Evolutionary conservation across 805 yeast species (phyloP), one percentile per base, ranked within the genome.

Genomic region (Cyberlindnera galapagoensis): DNA sequence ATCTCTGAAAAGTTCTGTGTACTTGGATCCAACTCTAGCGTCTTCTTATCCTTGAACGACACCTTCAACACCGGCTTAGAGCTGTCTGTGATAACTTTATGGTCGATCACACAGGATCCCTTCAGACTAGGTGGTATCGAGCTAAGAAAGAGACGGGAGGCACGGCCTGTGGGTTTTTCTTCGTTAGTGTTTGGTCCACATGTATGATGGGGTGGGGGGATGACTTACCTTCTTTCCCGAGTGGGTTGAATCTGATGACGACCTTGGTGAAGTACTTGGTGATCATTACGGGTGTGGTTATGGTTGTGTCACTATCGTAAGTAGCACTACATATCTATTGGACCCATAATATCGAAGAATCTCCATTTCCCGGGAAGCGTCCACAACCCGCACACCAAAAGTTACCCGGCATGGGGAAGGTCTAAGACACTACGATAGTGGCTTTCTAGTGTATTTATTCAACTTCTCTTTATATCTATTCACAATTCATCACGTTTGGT

Each of bases 201-300:
- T n/a, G n/a, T n/a, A n/a, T n/a, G n/a, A n/a, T n/a, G n/a, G n/a
- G 9, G n/a, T 23, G 14, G 8, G 9, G 10, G 13, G 9, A 9
- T 10, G 5, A 59, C 74, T 36, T 57, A 71, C 76, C 72, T 44
- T 81, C 82, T 18, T 67, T 58, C 2, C 76, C 73, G 42, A 81
- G 69, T 1, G 96, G 95, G 56, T 83, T 76, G 67, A 88, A 85
- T 51, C 68, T 76, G 26, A 90, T 83, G 26, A 66, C 65, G 7
- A 86, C 85, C 43, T 76, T 75, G 21, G 87, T 67, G 62, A 90
- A 85, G 61, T 81, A 88, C 59, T 85, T 86, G 24, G 97, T 90
- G 51, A 88, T 82, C 97, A 88, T 88, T 19, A 21, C 24, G 24
- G n/a, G n/a, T n/a, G n/a, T n/a, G n/a, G n/a, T n/a, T n/a, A n/a